These are phyloP conservation scores for Hemisphaericaspora subhashii DNA, from an alignment of 1,139 yeast species.

Conservation along the genomic window DNA sequence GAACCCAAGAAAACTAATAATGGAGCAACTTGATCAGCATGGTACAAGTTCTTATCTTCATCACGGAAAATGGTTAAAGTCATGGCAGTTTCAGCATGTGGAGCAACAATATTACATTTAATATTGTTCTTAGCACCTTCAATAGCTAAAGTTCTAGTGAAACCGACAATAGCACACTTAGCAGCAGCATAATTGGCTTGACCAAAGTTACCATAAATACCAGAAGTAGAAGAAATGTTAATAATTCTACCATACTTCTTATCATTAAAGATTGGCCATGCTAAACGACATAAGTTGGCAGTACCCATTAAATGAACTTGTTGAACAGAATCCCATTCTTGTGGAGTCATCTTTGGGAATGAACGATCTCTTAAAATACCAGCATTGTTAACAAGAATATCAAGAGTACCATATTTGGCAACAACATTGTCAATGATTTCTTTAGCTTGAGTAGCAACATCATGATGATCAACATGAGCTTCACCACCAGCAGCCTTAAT, in stretches of 20 bases:
- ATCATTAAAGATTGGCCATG: constrained; percentile 85
- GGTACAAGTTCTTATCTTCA: constrained; percentile 75
- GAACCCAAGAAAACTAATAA: constrained; percentile 75
- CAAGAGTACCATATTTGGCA: constrained; percentile 78
- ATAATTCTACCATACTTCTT: constrained; percentile 81
- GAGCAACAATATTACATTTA: constrained; percentile 82
- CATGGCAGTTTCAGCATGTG: constrained; percentile 98
- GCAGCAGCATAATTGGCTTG: constrained; percentile 97
- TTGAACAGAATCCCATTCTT: constrained; percentile 80
- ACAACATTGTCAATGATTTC: constrained; percentile 79
- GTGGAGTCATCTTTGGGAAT: constrained; percentile 78
- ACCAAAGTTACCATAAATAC: constrained; percentile 96
- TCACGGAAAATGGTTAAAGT: constrained; percentile 82
- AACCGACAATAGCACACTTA: constrained; percentile 84
- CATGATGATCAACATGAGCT: constrained; percentile 82
- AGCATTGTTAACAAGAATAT: constrained; percentile 87
- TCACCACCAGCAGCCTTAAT: constrained; percentile 74
- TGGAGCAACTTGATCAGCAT: constrained; percentile 91
- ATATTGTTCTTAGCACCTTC: constrained; percentile 86
- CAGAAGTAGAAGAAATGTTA: constrained; percentile 92
- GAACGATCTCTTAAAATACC: constrained; percentile 93
- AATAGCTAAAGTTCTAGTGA: constrained; percentile 80
- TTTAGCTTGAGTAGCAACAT: constrained; percentile 76
- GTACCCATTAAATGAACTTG: constrained; percentile 85
- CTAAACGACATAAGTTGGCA: constrained; percentile 79